phyloP scores from a whole-genome alignment of 1,284 basidiomycete genomes.

The Irpex sp. region DNA sequence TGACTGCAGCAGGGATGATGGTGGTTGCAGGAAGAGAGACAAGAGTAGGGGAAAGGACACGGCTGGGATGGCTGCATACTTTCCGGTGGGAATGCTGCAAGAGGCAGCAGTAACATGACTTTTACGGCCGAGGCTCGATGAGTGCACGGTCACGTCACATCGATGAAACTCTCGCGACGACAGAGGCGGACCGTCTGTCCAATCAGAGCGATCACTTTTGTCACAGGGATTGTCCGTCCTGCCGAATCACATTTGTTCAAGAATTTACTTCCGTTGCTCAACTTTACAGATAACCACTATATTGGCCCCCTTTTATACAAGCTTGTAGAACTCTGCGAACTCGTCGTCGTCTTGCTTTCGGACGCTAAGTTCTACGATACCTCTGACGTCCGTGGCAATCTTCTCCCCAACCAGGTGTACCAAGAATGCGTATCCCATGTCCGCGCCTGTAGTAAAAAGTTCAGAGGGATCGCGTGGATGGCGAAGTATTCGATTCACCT shows the following conservation, averaged over 20 bases:
- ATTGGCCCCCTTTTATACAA: conserved; percentile 13
- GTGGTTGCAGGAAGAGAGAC: conserved; percentile 9
- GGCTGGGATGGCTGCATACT: neutral
- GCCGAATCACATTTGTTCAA: neutral
- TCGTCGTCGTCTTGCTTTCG: conserved; percentile 30
- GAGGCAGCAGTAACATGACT: conserved; percentile 7
- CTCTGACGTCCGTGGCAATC: conserved; percentile 19
- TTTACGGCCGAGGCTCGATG: neutral
- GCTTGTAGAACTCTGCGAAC: conserved; percentile 30
- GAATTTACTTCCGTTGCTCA: neutral
- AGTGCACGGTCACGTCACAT: conserved; percentile 4
- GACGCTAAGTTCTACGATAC: conserved; percentile 27
- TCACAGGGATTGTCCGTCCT: neutral
- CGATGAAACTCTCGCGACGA: neutral
- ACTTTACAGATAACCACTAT: too few species aligned
- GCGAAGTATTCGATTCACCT: conserved; percentile 15
- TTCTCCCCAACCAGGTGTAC: conserved; percentile 29
- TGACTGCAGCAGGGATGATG: conserved; percentile 16
- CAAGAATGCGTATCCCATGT: conserved; percentile 32
- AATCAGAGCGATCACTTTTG: conserved; percentile 10
- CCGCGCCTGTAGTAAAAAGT: conserved; percentile 7
- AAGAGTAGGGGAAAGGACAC: conserved; percentile 1
- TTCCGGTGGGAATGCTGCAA: neutral
- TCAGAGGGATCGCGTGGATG: neutral
- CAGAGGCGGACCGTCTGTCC: neutral